Evolutionary conservation across 2,329 filamentous ascomycete species (phyloP), one percentile per base, ranked within the genome.

Genomic region (Penicillium sp.): DNA sequence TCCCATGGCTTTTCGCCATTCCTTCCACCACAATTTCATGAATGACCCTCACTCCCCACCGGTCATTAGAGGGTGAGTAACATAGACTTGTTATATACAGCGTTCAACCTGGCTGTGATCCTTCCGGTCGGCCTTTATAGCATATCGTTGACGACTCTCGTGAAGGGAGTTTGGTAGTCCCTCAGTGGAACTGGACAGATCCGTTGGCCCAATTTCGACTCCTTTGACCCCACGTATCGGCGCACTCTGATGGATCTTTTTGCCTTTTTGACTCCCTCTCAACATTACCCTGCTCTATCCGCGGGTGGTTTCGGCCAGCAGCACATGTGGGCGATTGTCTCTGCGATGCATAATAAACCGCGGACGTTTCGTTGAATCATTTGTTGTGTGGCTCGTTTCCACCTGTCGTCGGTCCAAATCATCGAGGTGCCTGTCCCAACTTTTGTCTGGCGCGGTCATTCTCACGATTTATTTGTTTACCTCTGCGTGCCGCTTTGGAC

Each of bases 321-420:
- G 55, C 48, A 44, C 38, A 28, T 52, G 46, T 28, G 29, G 55
- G 46, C 44, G 43, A 49, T 48, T 42, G 34, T 63, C 49, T 60
- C 24, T 62, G 65, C 65, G 65, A 68, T 61, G 65, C 49, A 55
- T 53, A 54, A 67, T 68, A 68, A 68, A 68, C 65, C 65, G 65
- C 65, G 58, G 51, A 55, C 37, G n/a, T 48, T 53, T 54, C 45
- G 46, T 45, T 32, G 33, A 17, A 35, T 49, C 45, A 52, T 56
- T 46, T 39, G 38, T 12, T 51, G 41, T 29, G 19, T 10, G 17
- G 39, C 32, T 47, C 32, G 26, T 6, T 22, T 22, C 40, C 51
- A 43, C 35, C 45, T 32, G 43, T 44, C 19, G 38, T 52, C 52
- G 51, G 38, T 45, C 54, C 48, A 51, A 49, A 54, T 55, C 34